Percentiles rank a stretch among this genome's conserved stretches.
phyloP scores from a whole-genome alignment of 2,329 filamentous ascomycete genomes.

The Botryotinia globosa region DNA sequence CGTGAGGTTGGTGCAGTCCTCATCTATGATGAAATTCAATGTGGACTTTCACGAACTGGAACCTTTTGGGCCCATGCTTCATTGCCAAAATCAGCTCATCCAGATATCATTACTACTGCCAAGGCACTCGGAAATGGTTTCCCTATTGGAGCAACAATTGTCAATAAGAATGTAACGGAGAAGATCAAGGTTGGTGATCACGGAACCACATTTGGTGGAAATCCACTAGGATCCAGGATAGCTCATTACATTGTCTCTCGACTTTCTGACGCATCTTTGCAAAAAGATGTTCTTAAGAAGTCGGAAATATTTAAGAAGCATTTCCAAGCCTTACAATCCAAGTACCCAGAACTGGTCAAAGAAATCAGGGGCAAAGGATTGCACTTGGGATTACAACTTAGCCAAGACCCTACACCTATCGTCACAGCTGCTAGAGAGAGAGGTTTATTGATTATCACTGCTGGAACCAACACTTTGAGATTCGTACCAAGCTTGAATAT shows the following conservation, averaged over 20 bases:
- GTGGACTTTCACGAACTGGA: constrained; percentile 83
- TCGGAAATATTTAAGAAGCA: constrained; percentile 56
- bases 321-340: constrained; percentile 54
- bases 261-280: constrained; percentile 68
- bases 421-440: constrained; percentile 84
- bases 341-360: constrained; percentile 67
- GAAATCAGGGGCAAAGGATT: constrained; percentile 82
- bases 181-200: constrained; percentile 66
- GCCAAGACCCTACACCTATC: constrained; percentile 67
- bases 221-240: constrained; percentile 66
- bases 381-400: constrained; percentile 83
- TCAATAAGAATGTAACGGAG: constrained; percentile 59
- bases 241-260: constrained; percentile 82
- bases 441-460: constrained; percentile 86
- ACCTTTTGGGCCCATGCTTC: constrained; percentile 82
- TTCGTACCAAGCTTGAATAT: constrained; percentile 89
- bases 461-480: constrained; percentile 84
- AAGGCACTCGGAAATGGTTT: constrained; percentile 97
- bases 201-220: constrained; percentile 73
- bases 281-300: constrained; percentile 67
- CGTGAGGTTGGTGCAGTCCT: constrained; percentile 83
- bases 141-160: constrained; percentile 80
- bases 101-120: constrained; percentile 88
- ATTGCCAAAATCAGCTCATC: constrained; percentile 76
- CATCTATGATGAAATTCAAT: constrained; percentile 97